Evolutionary conservation across 2,329 filamentous ascomycete species (phyloP), one percentile per base, ranked within the genome.

Genomic region (Exophiala sp.): DNA sequence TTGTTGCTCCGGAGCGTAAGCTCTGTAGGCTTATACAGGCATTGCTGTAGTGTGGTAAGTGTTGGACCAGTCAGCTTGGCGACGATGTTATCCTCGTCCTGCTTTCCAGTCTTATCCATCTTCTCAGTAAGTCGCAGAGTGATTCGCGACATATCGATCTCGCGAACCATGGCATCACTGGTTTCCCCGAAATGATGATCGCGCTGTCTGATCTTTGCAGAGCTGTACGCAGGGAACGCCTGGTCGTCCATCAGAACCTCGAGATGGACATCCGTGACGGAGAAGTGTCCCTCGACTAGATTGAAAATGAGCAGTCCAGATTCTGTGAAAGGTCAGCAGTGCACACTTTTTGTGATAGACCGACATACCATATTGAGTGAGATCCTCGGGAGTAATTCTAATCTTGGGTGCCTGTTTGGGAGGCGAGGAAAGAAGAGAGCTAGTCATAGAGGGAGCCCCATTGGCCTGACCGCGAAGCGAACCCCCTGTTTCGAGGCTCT

Each of bases 221-320:
- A 94, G 1, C 80, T 77, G 65, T 95, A 97, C 0, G 89, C 86
- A 0, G 93, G 85, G 71, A 93, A 97, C 24, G 88, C 80, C 79
- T 93, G 89, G 65, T 98, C 93, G 66, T 98, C 93, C 66, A 97
- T 93, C 56, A 91, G 74, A 6, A 98, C 80, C 66, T 98, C 89
- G 18, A 98, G 74, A 55, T 88, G 84, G 23, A 82, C 84, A 58
- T 90, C 80, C 45, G 75, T 80, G 57, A 86, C 81, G 0, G 87
- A 79, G 64, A 98, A 78, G 48, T 96, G 85, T 19, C 85, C 89
- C 55, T 97, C 90, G 65, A 96, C 81, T 50, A 98, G 80, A 65
- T 90, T 91, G 78, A 98, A 97, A 48, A 98, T 86, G 56, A 98
- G 76, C 49, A 98, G 78, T 57, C 93, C 93, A 49, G 87, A 93